These are phyloP conservation scores for Fusarium solani-melongenae DNA, from an alignment of 2,329 filamentous ascomycete species.

Conservation along the genomic window DNA sequence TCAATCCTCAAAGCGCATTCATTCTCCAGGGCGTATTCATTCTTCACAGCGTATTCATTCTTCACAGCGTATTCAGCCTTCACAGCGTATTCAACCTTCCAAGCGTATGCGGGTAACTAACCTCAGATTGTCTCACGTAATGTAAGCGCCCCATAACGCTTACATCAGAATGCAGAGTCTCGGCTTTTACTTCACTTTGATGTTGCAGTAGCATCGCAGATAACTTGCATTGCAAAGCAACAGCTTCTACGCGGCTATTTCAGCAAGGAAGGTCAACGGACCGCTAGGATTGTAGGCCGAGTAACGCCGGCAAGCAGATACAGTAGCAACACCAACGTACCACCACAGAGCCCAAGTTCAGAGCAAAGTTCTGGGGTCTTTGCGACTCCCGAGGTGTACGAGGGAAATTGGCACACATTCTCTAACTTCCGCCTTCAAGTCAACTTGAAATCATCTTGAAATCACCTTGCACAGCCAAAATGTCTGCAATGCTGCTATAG, in stretches of 20 bases:
- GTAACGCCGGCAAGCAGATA: background rate
- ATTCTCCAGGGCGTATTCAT: background rate
- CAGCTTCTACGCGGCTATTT: background rate
- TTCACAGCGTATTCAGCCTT: background rate
- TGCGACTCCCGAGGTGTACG: background rate
- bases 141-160: background rate
- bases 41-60: too few species aligned
- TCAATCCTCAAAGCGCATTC: background rate
- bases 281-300: background rate
- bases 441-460: background rate
- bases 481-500: too few species aligned
- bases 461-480: background rate
- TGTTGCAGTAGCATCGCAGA: background rate
- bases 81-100: background rate
- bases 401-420: background rate
- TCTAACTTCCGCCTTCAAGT: background rate
- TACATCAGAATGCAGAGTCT: background rate
- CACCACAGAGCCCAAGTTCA: background rate
- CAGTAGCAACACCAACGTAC: background rate
- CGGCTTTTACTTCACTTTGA: background rate
- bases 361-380: background rate
- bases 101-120: background rate
- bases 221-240: background rate
- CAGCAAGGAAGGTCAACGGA: background rate
- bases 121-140: background rate